Conservation (phyloP, 352 stramenopile species). For the Phytophthora boehmeriae region DNA sequence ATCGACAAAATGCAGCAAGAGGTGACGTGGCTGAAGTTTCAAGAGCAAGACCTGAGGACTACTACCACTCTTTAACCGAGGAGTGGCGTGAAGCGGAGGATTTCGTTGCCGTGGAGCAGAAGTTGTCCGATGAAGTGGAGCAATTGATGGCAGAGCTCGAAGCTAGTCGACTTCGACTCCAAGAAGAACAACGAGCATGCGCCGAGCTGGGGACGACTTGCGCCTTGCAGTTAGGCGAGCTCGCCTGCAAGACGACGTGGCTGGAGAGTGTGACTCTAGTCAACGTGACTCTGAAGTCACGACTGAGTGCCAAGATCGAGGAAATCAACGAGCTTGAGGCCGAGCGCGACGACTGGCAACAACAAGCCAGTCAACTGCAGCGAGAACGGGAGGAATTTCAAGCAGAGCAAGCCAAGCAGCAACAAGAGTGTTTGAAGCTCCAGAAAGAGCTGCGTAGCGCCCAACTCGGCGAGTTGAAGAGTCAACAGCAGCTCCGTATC, state of each 20-base stretch:
- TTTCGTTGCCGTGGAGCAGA: constrained; percentile 2
- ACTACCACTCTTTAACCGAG: not conserved
- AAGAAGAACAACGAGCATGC: not conserved
- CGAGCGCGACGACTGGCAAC: constrained; percentile 1
- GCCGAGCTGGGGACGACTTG: constrained; percentile 1
- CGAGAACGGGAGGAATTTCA: constrained; percentile 1
- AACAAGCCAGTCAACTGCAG: not conserved
- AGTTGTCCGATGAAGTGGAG: not conserved
- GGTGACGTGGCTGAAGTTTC: not conserved
- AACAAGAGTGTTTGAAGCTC: not conserved
- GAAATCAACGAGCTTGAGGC: not conserved
- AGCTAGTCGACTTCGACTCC: constrained; percentile 2
- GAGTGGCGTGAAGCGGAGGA: constrained; percentile 1
- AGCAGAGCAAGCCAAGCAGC: not conserved
- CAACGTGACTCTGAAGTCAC: constrained; percentile 3
- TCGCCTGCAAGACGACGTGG: constrained; percentile 1
- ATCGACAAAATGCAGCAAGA: constrained; percentile 1
- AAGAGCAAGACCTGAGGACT: not conserved
- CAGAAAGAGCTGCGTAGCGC: not conserved
- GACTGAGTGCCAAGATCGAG: constrained; percentile 1
- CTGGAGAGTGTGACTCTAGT: constrained; percentile 2
- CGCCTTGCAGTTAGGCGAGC: constrained; percentile 3
- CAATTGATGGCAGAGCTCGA: constrained; percentile 3
- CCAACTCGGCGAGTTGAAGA: not conserved
- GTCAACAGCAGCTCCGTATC: constrained; percentile 1